These are phyloP conservation scores for Neoconidiobolus thromboides DNA, from an alignment of 371 early-diverging fungal species.

Conservation along the genomic window DNA sequence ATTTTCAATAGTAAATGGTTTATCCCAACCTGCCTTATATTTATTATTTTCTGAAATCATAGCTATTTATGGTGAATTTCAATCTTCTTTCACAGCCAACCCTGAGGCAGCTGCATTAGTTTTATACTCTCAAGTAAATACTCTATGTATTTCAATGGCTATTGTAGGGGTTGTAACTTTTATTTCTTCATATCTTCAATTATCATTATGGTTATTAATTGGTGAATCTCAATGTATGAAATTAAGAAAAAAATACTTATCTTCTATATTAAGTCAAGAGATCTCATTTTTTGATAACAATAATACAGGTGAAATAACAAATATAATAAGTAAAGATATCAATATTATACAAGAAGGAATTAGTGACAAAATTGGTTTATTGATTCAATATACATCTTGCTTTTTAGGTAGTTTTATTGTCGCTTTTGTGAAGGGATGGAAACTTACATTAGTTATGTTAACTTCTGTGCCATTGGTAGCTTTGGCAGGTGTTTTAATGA, in stretches of 20 bases:
- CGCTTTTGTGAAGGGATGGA: constrained; percentile 40
- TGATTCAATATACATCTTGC: constrained; percentile 7
- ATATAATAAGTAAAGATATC: constrained; percentile 49
- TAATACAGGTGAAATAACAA: constrained; percentile 56
- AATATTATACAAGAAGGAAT: constrained; percentile 29
- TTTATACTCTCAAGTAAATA: constrained; percentile 20
- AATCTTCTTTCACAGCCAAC: neutral
- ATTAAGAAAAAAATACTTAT: neutral
- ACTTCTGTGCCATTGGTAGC: constrained; percentile 23
- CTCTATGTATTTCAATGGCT: constrained; percentile 29
- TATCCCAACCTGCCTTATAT: constrained; percentile 15
- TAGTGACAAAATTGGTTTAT: constrained; percentile 5
- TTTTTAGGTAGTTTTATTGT: constrained; percentile 15
- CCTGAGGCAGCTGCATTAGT: neutral
- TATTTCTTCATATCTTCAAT: constrained; percentile 13
- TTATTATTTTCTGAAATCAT: constrained; percentile 15
- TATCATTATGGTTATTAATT: constrained; percentile 1
- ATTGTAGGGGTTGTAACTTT: constrained; percentile 23
- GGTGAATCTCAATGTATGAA: neutral
- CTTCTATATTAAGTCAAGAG: neutral
- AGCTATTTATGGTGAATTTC: constrained; percentile 8
- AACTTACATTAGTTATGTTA: constrained; percentile 36
- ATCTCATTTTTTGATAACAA: constrained; percentile 49
- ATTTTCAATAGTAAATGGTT: constrained; percentile 16
- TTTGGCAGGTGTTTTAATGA: constrained; percentile 7